Evolutionary conservation across 306 rosid species (phyloP), one percentile per base, ranked within the genome.

Genomic region (Prinsepia uniflora): DNA sequence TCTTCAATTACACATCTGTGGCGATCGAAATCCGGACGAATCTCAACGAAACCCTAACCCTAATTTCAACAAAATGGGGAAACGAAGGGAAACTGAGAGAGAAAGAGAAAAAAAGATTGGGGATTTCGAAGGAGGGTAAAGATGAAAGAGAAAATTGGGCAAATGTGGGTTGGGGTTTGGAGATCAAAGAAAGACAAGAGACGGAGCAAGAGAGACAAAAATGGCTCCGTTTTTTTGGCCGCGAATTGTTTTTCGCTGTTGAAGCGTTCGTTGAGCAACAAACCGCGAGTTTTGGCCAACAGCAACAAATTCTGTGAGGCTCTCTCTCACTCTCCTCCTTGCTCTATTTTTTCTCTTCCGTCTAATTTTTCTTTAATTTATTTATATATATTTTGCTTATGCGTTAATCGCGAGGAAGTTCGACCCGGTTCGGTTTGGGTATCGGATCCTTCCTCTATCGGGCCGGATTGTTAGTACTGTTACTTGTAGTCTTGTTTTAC

Each of bases 181-280:
- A 17, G 20, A 67, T 65, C 69, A 59, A 66, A 61, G 71, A 68
- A 46, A 40, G 68, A 71, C 72, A 61, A 59, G 39, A 19, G 20
- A 45, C 44, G 36, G 43, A 77, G 82, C 2, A 11, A 50, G 65
- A 56, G 53, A 67, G 57, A 56, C 40, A 65, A 60, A 79, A 40
- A 65, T 59, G 64, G 41, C 11, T 52, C 20, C 11, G 17, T 34
- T 6, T 68, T 68, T 79, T 65, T 47, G 78, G 85, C 92, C 98
- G 88, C 81, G 75, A 89, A 94, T 81, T 79, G 76, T 83, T 93
- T 77, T 79, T 83, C 86, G 96, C 98, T 82, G 87, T 87, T 89
- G 97, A 94, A 90, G 81, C 98, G 95, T 89, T 94, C 98, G 84
- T 90, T 84, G 75, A 73, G 83, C 77, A 77, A 83, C 87, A 77